These are phyloP conservation scores for Hanseniaspora pseudoguilliermondii DNA, from an alignment of 805 yeast genomes.

Conservation along the genomic window DNA sequence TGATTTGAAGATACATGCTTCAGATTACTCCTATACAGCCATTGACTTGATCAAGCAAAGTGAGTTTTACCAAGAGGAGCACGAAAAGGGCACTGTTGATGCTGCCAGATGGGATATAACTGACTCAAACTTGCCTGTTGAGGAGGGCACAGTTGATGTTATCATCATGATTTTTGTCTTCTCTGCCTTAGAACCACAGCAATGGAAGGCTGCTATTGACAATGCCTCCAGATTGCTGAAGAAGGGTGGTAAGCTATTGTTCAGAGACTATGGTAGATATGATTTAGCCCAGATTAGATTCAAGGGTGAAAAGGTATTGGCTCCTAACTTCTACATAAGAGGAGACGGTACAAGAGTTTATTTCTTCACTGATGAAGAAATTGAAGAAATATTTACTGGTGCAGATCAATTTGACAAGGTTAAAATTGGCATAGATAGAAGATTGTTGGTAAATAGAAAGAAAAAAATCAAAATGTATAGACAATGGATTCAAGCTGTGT, in stretches of 20 bases:
- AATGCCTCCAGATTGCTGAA: constrained; percentile 64
- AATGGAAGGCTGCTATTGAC: constrained; percentile 71
- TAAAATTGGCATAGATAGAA: constrained; percentile 77
- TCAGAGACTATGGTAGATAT: constrained; percentile 91
- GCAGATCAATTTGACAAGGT: constrained; percentile 46
- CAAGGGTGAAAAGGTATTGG: constrained; percentile 73
- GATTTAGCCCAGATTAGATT: constrained; percentile 92
- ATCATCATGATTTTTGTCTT: constrained; percentile 93
- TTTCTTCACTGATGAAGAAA: constrained; percentile 89
- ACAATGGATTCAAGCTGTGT: constrained; percentile 92
- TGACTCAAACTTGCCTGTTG: constrained; percentile 65
- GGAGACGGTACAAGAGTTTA: constrained; percentile 98
- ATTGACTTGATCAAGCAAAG: constrained; percentile 58
- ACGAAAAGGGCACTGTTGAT: constrained; percentile 34
- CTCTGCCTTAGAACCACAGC: constrained; percentile 80
- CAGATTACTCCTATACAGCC: constrained; percentile 82
- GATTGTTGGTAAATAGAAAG: constrained; percentile 83
- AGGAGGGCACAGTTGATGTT: constrained; percentile 70
- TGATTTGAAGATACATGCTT: constrained; percentile 62
- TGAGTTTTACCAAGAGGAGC: constrained; percentile 6
- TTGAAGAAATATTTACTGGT: constrained; percentile 55
- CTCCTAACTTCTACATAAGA: constrained; percentile 87
- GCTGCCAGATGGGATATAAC: constrained; percentile 95
- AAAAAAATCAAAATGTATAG: constrained; percentile 90
- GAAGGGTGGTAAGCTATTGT: constrained; percentile 83